Conservation (phyloP, 2,329 filamentous ascomycete genomes). For the Hypoxylon rubiginosum region DNA sequence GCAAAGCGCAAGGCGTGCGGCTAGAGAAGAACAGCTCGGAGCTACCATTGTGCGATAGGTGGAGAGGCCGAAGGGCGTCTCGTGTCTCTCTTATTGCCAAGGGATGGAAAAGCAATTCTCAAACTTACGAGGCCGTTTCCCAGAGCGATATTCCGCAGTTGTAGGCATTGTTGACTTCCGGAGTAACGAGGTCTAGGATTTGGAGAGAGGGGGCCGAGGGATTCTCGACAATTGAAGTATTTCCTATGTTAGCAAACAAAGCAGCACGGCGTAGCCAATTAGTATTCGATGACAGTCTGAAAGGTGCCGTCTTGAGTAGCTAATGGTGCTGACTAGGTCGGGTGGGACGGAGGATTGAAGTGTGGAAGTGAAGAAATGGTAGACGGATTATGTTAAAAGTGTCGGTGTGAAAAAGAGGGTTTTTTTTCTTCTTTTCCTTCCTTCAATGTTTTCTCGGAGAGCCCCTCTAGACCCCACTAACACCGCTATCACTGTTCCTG, state of each 20-base stretch:
- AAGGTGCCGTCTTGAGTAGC: conserved; percentile 2
- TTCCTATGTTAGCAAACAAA: conserved; percentile 5
- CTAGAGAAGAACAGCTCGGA: conserved; percentile 27
- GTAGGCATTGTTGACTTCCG: conserved; percentile 33
- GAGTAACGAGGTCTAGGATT: not conserved
- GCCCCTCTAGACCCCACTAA: not conserved
- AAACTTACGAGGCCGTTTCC: conserved; percentile 52
- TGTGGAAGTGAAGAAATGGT: conserved; percentile 17
- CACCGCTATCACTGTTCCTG: too few relatives aligned
- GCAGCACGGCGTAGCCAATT: conserved; percentile 12
- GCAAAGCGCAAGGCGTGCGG: conserved; percentile 14
- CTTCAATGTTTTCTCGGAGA: not conserved
- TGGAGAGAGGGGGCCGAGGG: not conserved
- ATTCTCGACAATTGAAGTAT: conserved; percentile 15
- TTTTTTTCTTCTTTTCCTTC: conserved; percentile 16
- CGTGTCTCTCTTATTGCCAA: conserved; percentile 3
- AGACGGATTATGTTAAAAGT: conserved; percentile 5
- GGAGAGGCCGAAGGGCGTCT: conserved; percentile 7
- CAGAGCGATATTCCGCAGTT: conserved; percentile 44
- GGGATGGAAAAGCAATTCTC: conserved; percentile 26
- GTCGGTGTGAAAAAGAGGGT: conserved; percentile 20
- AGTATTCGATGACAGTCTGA: conserved; percentile 5
- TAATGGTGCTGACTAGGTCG: conserved; percentile 25
- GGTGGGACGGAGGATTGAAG: conserved; percentile 23
- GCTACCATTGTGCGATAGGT: conserved; percentile 27